Percentiles rank a stretch among this genome's conserved stretches.
phyloP scores from a whole-genome alignment of 331 rosid genomes.

The Rosa hybrid region DNA sequence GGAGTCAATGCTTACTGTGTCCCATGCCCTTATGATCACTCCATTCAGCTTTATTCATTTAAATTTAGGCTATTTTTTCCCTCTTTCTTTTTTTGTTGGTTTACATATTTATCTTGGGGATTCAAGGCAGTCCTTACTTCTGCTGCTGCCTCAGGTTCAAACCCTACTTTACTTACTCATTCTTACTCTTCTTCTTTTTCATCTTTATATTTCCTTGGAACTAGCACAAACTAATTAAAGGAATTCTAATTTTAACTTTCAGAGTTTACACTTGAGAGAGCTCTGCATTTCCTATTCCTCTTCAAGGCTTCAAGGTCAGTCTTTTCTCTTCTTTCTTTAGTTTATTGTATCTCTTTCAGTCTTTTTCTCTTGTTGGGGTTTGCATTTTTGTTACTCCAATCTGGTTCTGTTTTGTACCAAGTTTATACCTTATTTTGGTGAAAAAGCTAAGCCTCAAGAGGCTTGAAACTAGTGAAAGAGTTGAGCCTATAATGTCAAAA shows the following conservation, averaged over 20 bases:
- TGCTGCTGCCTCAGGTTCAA: constrained; percentile 9
- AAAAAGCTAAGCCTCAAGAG: background rate
- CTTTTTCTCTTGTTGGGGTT: background rate
- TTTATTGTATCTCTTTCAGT: background rate
- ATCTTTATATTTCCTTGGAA: background rate
- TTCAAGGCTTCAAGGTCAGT: background rate
- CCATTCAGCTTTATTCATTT: background rate
- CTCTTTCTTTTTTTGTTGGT: background rate
- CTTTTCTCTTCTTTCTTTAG: background rate
- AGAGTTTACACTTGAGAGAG: background rate
- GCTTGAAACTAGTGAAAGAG: background rate
- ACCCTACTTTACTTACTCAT: background rate
- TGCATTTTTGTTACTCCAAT: background rate
- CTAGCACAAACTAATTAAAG: background rate
- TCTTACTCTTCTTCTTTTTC: background rate
- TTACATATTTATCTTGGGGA: background rate
- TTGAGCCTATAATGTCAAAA: background rate
- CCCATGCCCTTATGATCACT: background rate
- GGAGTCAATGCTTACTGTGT: background rate
- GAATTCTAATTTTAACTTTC: background rate
- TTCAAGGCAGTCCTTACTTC: background rate
- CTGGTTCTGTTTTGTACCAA: background rate
- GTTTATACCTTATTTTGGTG: background rate
- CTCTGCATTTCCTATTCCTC: background rate
- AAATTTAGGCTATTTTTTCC: background rate